Conservation (phyloP, 805 yeast genomes). For the Ogataea nonfermentans region DNA sequence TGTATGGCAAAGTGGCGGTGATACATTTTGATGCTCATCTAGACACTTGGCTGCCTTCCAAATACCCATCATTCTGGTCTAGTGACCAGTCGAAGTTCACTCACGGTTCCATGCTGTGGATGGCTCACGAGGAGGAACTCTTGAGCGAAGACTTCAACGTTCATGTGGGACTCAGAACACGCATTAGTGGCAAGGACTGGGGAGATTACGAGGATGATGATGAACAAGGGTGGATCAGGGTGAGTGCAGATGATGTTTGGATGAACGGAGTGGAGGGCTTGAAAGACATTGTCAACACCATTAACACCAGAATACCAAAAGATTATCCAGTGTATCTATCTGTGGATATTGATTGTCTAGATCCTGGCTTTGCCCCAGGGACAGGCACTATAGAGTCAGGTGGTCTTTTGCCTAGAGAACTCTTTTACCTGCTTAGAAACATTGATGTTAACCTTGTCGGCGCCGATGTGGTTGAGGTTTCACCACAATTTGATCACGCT, state of each 20-base stretch:
- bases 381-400: slow-evolving; percentile 63
- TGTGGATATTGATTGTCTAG: slow-evolving; percentile 69
- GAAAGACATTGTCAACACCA: slow-evolving; percentile 46
- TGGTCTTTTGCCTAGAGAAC: slow-evolving; percentile 56
- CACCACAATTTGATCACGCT: slow-evolving; percentile 63
- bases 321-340: slow-evolving; percentile 70
- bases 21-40: slow-evolving; percentile 85
- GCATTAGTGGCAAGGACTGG: slow-evolving; percentile 58
- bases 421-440: slow-evolving; percentile 45
- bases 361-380: slow-evolving; percentile 57
- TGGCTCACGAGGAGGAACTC: slow-evolving; percentile 70
- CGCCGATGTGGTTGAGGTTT: slow-evolving; percentile 57
- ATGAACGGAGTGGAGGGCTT: slow-evolving; percentile 55
- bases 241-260: slow-evolving; percentile 74
- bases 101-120: slow-evolving; percentile 87
- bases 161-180: slow-evolving; percentile 77
- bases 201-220: slow-evolving; percentile 67
- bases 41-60: slow-evolving; percentile 76
- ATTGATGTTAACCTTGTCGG: slow-evolving; percentile 51
- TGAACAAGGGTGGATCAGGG: slow-evolving; percentile 64
- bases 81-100: slow-evolving; percentile 51
- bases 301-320: slow-evolving; percentile 54
- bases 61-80: slow-evolving; percentile 50
- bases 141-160: slow-evolving; percentile 53
- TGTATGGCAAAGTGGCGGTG: slow-evolving; percentile 67